Conservation (phyloP, 2,329 filamentous ascomycete species). For the Ophiostoma himal-ulmi region DNA sequence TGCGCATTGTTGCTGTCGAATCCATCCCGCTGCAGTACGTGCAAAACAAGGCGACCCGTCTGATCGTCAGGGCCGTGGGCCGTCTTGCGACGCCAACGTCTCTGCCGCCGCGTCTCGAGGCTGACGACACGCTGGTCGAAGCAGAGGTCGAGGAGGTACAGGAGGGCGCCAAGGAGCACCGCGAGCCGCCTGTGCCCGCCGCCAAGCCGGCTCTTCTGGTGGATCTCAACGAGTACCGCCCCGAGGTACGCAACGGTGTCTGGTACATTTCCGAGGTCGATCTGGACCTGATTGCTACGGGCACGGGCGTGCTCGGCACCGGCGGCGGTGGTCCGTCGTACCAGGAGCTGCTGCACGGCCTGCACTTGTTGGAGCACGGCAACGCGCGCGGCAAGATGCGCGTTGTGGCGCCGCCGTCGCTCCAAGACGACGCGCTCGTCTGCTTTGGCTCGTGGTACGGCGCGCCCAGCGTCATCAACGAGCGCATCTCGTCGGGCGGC, state of each 20-base stretch:
- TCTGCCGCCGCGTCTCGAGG: background rate
- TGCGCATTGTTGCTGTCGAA: constrained; percentile 5
- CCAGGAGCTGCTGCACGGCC: constrained; percentile 13
- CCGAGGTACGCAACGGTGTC: background rate
- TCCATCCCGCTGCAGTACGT: constrained; percentile 6
- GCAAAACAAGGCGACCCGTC: constrained; percentile 1
- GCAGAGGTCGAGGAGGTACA: background rate
- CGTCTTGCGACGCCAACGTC: background rate
- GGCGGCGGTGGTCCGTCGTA: constrained; percentile 6
- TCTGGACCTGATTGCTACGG: constrained; percentile 5
- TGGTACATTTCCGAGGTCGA: constrained; percentile 13
- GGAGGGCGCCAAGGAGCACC: constrained; percentile 1
- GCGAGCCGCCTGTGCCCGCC: background rate
- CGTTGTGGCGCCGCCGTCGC: background rate
- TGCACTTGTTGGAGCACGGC: background rate
- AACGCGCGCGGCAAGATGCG: background rate
- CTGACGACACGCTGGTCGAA: background rate
- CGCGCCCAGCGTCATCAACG: background rate
- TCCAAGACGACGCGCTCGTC: background rate
- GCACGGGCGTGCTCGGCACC: constrained; percentile 1
- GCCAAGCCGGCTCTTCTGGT: constrained; percentile 4
- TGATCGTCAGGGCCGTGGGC: background rate
- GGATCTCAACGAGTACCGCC: constrained; percentile 5
- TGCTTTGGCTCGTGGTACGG: constrained; percentile 12
- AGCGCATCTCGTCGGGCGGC: background rate